Conservation (phyloP, 768 basidiomycete genomes). For the Tylopilus balloui region DNA sequence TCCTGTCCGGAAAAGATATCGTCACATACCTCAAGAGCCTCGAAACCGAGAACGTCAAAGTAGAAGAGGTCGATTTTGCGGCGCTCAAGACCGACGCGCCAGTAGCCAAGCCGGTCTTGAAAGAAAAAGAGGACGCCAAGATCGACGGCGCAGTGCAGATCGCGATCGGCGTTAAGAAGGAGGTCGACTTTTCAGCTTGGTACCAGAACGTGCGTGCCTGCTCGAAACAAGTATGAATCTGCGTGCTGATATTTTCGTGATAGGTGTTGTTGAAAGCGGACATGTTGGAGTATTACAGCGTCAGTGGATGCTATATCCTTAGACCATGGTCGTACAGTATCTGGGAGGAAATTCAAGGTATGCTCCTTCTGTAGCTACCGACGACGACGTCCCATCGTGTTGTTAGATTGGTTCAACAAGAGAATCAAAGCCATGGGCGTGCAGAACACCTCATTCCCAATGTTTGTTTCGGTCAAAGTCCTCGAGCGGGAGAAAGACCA, state of each 20-base stretch:
- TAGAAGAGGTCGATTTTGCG: slow-evolving; percentile 72
- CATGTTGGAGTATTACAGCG: slow-evolving; percentile 98
- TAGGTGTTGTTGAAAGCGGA: slow-evolving; percentile 97
- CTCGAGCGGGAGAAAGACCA: slow-evolving; percentile 97
- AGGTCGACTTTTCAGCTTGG: slow-evolving; percentile 92
- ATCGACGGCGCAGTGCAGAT: slow-evolving; percentile 88
- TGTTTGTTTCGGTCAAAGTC: slow-evolving; percentile 92
- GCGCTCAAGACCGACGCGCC: slow-evolving; percentile 49
- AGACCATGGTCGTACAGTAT: slow-evolving; percentile 97
- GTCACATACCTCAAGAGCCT: slow-evolving; percentile 67
- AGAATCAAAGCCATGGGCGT: slow-evolving; percentile 93
- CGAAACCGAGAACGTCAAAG: slow-evolving; percentile 58
- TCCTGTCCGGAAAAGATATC: slow-evolving; percentile 77
- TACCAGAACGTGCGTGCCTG: slow-evolving; percentile 71
- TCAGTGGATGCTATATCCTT: slow-evolving; percentile 98
- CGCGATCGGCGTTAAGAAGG: slow-evolving; percentile 93
- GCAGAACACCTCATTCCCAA: slow-evolving; percentile 97
- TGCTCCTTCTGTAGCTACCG: slow-evolving; percentile 12
- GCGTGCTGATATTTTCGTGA: slow-evolving; percentile 8
- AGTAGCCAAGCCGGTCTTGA: slow-evolving; percentile 33
- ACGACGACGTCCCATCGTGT: not conserved
- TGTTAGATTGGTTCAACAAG: slow-evolving; percentile 86
- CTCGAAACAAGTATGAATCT: too few species aligned
- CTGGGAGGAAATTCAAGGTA: slow-evolving; percentile 94
- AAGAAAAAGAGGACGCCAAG: slow-evolving; percentile 71